phyloP scores from a whole-genome alignment of 176 grass and related monocot genomes.

The Ensete glaucum region DNA sequence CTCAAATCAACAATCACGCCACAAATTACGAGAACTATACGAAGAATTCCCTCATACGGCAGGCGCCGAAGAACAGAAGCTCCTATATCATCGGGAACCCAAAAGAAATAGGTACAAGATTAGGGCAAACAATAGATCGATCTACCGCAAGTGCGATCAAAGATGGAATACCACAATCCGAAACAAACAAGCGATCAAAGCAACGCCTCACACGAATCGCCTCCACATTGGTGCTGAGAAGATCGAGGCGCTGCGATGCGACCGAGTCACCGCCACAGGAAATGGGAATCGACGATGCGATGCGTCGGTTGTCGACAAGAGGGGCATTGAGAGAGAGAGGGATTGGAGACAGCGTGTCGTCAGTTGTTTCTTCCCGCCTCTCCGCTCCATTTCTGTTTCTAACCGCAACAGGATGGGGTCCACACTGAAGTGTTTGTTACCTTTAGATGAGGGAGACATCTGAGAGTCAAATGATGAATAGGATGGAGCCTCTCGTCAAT shows the following conservation, averaged over 20 bases:
- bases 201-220: neutral
- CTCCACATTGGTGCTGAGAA: neutral
- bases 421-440: no score
- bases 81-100: no score
- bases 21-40: neutral
- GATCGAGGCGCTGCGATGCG: neutral
- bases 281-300: neutral
- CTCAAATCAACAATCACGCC: neutral
- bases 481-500: no score
- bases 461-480: no score
- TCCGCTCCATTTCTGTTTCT: no score
- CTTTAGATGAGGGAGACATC: no score
- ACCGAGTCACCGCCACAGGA: no score
- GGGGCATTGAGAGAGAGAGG: no score
- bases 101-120: neutral
- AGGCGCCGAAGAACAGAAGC: neutral
- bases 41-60: neutral
- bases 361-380: no score
- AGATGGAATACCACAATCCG: neutral
- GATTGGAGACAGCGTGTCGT: no score
- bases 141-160: neutral
- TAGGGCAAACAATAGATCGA: neutral
- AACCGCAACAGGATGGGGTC: no score
- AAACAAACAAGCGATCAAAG: neutral
- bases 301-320: no score